Evolutionary conservation across 352 stramenopile genomes (phyloP).

Genomic region (Phytophthora ramorum): DNA sequence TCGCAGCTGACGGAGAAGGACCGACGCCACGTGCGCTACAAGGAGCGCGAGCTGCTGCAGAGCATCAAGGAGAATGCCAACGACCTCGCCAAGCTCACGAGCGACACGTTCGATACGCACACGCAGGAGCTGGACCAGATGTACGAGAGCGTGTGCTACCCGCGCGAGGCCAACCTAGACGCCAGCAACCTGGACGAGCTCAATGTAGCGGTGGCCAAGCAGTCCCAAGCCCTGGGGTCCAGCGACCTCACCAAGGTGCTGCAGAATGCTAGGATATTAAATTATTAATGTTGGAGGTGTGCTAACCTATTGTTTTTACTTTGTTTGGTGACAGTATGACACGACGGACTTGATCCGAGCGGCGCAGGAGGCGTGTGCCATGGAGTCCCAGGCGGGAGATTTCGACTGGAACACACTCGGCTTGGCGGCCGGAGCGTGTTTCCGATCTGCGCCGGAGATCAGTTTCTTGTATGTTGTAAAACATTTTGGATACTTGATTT

Average conservation of each 20-base stretch:
- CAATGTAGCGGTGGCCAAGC: conserved; percentile 77
- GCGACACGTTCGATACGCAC: conserved; percentile 62
- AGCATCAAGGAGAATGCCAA: conserved; percentile 76
- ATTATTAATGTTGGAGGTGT: not conserved
- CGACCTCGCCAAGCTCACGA: conserved; percentile 72
- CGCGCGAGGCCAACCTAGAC: conserved; percentile 83
- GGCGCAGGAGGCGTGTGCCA: conserved; percentile 48
- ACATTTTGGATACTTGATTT: not conserved
- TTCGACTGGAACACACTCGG: conserved; percentile 80
- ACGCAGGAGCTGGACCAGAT: conserved; percentile 75
- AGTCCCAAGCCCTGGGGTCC: conserved; percentile 70
- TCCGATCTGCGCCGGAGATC: conserved; percentile 73
- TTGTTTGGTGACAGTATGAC: conserved; percentile 52
- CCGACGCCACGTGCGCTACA: conserved; percentile 72
- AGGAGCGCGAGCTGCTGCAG: conserved; percentile 79
- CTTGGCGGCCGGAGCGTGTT: conserved; percentile 68
- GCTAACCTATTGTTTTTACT: conserved; percentile 5
- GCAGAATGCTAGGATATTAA: not conserved
- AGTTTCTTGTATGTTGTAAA: conserved; percentile 64
- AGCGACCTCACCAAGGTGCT: conserved; percentile 78
- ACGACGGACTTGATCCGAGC: conserved; percentile 66
- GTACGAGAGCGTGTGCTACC: conserved; percentile 84
- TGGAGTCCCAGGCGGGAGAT: conserved; percentile 36
- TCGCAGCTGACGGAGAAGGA: conserved; percentile 77
- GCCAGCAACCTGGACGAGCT: conserved; percentile 86